Evolutionary conservation across 2,329 filamentous ascomycete species (phyloP).

Genomic region (Neopestalotiopsis rosae): DNA sequence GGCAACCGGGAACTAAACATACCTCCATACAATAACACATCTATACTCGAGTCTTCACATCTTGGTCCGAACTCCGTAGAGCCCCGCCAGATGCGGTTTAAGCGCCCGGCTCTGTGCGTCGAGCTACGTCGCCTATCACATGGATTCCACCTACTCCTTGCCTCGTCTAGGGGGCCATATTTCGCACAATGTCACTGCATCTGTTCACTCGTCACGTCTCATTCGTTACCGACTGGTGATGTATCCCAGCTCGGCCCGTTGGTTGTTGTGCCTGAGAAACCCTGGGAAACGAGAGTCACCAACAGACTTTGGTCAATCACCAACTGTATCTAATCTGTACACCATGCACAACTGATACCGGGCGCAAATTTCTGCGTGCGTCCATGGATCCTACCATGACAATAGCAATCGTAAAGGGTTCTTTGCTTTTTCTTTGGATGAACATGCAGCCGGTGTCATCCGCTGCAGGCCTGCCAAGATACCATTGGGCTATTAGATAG

Average conservation of each 20-base stretch:
- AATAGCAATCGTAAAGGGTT: neutral
- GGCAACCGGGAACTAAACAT: neutral
- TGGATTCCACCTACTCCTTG: neutral
- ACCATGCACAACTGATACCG: neutral
- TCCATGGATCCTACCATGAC: neutral
- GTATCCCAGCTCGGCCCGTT: conserved; percentile 7
- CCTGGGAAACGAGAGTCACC: neutral
- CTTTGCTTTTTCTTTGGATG: neutral
- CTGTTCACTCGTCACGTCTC: neutral
- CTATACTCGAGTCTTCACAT: neutral
- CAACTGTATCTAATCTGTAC: neutral
- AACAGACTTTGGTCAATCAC: neutral
- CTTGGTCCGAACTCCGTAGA: neutral
- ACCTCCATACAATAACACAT: too few relatives aligned
- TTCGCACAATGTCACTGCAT: neutral
- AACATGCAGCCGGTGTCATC: conserved; percentile 7
- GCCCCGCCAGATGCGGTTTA: neutral
- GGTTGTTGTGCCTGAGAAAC: neutral
- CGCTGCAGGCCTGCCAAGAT: neutral
- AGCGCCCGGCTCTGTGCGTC: neutral
- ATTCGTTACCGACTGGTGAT: conserved; percentile 14
- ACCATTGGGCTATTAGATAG: conserved; percentile 10
- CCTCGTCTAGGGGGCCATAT: neutral
- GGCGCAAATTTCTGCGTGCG: neutral
- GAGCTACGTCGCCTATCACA: neutral